Evolutionary conservation across 495 filamentous ascomycete genomes (phyloP).

Genomic region (Lepraria neglecta): DNA sequence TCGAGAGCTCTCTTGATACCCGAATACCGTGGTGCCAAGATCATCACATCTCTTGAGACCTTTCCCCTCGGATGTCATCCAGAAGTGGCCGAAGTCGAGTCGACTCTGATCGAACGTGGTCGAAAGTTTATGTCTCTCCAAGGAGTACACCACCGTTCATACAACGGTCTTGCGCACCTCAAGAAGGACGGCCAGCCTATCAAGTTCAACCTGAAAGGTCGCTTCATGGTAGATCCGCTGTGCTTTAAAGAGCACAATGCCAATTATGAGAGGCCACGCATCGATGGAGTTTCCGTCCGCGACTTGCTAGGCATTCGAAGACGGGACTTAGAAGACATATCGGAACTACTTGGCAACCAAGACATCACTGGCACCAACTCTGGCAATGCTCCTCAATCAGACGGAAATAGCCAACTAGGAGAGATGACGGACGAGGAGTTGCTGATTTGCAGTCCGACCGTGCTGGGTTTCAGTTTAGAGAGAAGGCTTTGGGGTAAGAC

Average conservation of each 20-base stretch:
- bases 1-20: conserved; percentile 41
- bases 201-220: conserved; percentile 22
- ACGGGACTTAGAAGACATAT: conserved; percentile 11
- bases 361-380: not conserved
- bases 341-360: conserved; percentile 11
- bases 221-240: conserved; percentile 19
- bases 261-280: conserved; percentile 21
- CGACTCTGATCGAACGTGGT: conserved; percentile 21
- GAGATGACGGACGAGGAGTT: conserved; percentile 30
- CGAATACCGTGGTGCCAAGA: conserved; percentile 49
- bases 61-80: conserved; percentile 16
- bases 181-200: conserved; percentile 21
- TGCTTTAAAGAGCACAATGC: conserved; percentile 25
- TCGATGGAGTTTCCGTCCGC: conserved; percentile 15
- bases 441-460: conserved; percentile 30
- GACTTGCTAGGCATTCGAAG: conserved; percentile 15
- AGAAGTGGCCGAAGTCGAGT: conserved; percentile 15
- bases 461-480: conserved; percentile 30
- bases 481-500: conserved; percentile 27
- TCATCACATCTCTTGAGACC: conserved; percentile 46
- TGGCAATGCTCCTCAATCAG: not conserved
- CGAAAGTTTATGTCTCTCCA: conserved; percentile 23
- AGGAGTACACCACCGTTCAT: conserved; percentile 26
- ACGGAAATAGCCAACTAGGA: conserved; percentile 5
- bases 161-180: conserved; percentile 29